These are phyloP conservation scores for Clitoria ternatea DNA, from an alignment of 306 rosid species.

Conservation along the genomic window DNA sequence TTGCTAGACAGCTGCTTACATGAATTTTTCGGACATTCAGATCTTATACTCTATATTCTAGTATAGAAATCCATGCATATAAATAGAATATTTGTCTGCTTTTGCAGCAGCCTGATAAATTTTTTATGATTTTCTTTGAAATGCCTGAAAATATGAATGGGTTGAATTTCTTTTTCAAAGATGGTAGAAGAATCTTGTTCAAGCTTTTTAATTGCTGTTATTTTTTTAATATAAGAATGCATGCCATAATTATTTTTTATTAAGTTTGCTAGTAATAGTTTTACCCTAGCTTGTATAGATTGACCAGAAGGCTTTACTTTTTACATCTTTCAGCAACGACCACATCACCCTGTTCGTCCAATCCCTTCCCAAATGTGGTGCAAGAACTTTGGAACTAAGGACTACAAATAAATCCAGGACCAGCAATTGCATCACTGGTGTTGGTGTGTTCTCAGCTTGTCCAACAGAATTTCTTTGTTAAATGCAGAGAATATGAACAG, in stretches of 20 bases:
- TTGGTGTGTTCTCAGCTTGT: constrained; percentile 10
- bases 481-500: constrained; percentile 34
- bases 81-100: not conserved
- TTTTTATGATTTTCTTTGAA: constrained; percentile 19
- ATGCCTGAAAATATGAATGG: constrained; percentile 12
- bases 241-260: not conserved
- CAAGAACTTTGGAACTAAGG: constrained; percentile 90
- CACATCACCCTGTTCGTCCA: constrained; percentile 93
- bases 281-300: not conserved
- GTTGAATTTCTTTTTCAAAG: constrained; percentile 1
- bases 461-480: constrained; percentile 25
- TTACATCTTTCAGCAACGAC: constrained; percentile 81
- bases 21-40: not conserved
- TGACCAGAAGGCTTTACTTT: constrained; percentile 22
- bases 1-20: constrained; percentile 9
- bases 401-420: constrained; percentile 43
- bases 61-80: not conserved
- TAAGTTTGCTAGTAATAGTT: not conserved
- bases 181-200: constrained; percentile 17
- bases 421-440: constrained; percentile 15
- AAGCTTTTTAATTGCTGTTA: constrained; percentile 2
- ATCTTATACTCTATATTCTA: constrained; percentile 9
- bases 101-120: constrained; percentile 22
- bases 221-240: constrained; percentile 1
- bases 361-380: constrained; percentile 98